Evolutionary conservation across 2,329 filamentous ascomycete genomes (phyloP), one percentile per base, ranked within the genome.

Genomic region (Ilyonectria mors-panacis): DNA sequence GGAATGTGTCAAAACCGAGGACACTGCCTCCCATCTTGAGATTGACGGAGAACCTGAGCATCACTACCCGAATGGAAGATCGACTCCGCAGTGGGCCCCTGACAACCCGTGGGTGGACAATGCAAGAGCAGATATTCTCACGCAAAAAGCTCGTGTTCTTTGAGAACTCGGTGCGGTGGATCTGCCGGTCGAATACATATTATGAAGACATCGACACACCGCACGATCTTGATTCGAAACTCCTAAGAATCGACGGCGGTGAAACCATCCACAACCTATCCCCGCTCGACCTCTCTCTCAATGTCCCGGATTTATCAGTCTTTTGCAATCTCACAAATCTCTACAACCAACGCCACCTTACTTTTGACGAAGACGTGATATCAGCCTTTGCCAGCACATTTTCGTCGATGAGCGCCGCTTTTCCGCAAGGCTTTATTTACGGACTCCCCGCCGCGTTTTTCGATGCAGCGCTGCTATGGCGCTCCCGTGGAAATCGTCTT

Each of bases 101-200:
- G 51, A 55, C 51, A 30, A 30, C 6, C 1, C 63, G 66, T n/a
- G 66, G 66, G 2, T 69, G 63, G 66, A 61, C 66, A 1, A 37
- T 63, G 56, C 63, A 69, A 19, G 66, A 69, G 30, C 55, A 57
- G 9, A 53, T 66, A 9, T 69, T 69, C 44, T 66, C 63, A 1
- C 35, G 55, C 12, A 55, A 51, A 48, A 66, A 63, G 13, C 33
- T 66, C 33, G 23, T 58, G 9, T 69, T 69, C 28, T 57, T 60
- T 23, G 44, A 47, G 1, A 57, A 65, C 12, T 59, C 50, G 7
- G 51, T 54, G 12, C 47, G 55, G 17, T 65, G 60, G 65, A 47
- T 42, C 4, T 67, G 65, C 23, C 61, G 56, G n/a, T 45, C 44
- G 8, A 56, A 33, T 13, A 58, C 37, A 6, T 65, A 44, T 15